Conservation (phyloP, 352 stramenopile genomes). For the Phytophthora colocasiae region DNA sequence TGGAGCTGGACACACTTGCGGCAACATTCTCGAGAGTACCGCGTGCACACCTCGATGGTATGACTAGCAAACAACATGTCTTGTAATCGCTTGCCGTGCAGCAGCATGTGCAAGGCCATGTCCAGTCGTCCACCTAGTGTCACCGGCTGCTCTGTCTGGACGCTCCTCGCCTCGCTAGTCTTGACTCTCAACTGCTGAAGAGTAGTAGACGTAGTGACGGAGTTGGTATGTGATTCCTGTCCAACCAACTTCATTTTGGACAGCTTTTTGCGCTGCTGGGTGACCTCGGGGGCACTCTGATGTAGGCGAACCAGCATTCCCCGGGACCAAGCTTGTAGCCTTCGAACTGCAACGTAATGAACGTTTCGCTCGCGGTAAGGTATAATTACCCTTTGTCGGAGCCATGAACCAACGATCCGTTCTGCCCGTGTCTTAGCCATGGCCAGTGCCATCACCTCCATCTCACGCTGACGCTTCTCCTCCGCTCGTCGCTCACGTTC, state of each 20-base stretch:
- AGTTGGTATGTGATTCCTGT: neutral
- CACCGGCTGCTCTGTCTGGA: constrained; percentile 44
- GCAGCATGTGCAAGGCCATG: constrained; percentile 74
- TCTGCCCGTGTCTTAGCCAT: constrained; percentile 34
- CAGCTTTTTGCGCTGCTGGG: constrained; percentile 63
- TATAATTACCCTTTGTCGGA: constrained; percentile 35
- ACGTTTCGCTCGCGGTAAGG: constrained; percentile 38
- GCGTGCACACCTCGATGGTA: constrained; percentile 93
- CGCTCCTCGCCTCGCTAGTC: constrained; percentile 17
- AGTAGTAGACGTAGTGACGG: constrained; percentile 5
- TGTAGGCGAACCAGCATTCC: constrained; percentile 67
- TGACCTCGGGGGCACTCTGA: constrained; percentile 47
- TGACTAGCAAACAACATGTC: constrained; percentile 94
- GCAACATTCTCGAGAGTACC: constrained; percentile 92
- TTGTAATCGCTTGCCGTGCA: constrained; percentile 86
- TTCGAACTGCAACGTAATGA: constrained; percentile 31
- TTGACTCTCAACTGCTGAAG: constrained; percentile 29
- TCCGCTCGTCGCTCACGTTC: constrained; percentile 31
- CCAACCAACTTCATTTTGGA: constrained; percentile 58
- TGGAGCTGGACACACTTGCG: constrained; percentile 86
- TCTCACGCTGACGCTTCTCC: constrained; percentile 34
- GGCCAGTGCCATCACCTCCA: constrained; percentile 28
- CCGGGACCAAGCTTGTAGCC: constrained; percentile 78
- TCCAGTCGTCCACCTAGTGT: constrained; percentile 70
- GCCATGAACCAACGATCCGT: constrained; percentile 35